Evolutionary conservation across 345 rosid species (phyloP).

Genomic region (Psidium friedrichsthalianum): DNA sequence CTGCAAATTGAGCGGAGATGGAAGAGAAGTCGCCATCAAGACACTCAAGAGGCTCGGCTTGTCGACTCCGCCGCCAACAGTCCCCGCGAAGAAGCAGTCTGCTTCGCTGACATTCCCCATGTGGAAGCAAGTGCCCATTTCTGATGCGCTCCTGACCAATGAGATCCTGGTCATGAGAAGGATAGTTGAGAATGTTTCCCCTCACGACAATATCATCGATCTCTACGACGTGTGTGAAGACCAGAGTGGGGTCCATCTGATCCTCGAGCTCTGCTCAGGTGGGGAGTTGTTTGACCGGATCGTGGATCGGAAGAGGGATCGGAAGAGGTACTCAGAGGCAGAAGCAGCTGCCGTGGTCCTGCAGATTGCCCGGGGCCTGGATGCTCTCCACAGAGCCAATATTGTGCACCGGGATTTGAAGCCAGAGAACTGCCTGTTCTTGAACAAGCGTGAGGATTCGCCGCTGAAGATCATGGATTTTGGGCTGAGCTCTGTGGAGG

Average conservation of each 20-base stretch:
- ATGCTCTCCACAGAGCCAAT: slow-evolving; percentile 34
- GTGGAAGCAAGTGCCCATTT: slow-evolving; percentile 39
- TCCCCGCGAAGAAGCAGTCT: background rate
- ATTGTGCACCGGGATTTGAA: slow-evolving; percentile 61
- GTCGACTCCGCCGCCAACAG: slow-evolving; percentile 3
- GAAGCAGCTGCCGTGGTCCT: slow-evolving; percentile 41
- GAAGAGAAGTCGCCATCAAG: slow-evolving; percentile 37
- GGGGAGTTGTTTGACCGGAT: slow-evolving; percentile 55
- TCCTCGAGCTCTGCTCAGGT: slow-evolving; percentile 52
- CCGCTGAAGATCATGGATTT: slow-evolving; percentile 66
- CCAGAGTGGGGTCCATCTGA: slow-evolving; percentile 45
- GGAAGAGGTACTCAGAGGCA: slow-evolving; percentile 25
- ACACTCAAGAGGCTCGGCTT: slow-evolving; percentile 35
- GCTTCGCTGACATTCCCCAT: slow-evolving; percentile 18
- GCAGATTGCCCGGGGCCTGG: slow-evolving; percentile 47
- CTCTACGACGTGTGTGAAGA: slow-evolving; percentile 60
- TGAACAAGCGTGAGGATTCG: slow-evolving; percentile 30
- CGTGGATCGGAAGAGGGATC: slow-evolving; percentile 22
- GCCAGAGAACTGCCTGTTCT: slow-evolving; percentile 59
- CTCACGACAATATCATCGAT: slow-evolving; percentile 48
- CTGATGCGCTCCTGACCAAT: slow-evolving; percentile 48
- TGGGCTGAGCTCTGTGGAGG: slow-evolving; percentile 60
- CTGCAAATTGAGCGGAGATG: slow-evolving; percentile 12
- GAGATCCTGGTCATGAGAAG: slow-evolving; percentile 58
- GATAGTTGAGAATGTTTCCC: slow-evolving; percentile 53